Base-by-base conservation (phyloP, 2,329 filamentous ascomycete species). In the Pseudocercospora vitis region DNA sequence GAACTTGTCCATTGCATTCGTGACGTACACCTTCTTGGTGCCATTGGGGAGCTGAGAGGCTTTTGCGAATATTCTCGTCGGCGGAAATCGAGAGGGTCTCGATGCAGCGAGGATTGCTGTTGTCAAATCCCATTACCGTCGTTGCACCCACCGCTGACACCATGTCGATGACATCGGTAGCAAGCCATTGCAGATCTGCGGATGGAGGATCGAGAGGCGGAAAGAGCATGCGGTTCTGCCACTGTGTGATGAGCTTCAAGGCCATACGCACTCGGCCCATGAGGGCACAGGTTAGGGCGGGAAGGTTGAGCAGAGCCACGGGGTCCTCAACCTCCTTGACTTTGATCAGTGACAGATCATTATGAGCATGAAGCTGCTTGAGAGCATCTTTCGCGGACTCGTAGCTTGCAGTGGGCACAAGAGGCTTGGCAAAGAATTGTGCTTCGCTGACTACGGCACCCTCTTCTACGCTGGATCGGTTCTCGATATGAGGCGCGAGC, bases 381-480 rank as follows among this genome's bases (percentile, higher is more conserved):
- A 63, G 45, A 6, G 46, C 58, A 23, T 62, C 50, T 31, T 56
- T 60, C 2, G 63, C 60, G 8, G 26, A 50, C 11, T 61, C 56
- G 48, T 68, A 65, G 28, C 52, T 40, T 28, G 62, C 59, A 3
- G 58, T 46, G 4, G 24, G 57, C 26, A 56, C 60, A 21, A 40
- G 39, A 19, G 56, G 55, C 19, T 60, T 57, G n/a, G 48, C 42
- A 42, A 59, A 58, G 50, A 63, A 63, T 12, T 53, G 45, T n/a
- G 52, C 59, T 24, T 55, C 54, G n/a, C 37, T 51, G 9, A 49
- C 50, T 6, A 37, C 59, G 29, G 23, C 55, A 12, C 44, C 45
- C 32, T 52, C 58, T 21, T 80, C n/a, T 79, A 78, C 23, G 74
- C 67, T 32, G 72, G 67, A 6, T 80, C 52, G 18, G 58, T 52